Base-by-base conservation (phyloP, 352 stramenopile species). In the Phytophthora agathidicida region DNA sequence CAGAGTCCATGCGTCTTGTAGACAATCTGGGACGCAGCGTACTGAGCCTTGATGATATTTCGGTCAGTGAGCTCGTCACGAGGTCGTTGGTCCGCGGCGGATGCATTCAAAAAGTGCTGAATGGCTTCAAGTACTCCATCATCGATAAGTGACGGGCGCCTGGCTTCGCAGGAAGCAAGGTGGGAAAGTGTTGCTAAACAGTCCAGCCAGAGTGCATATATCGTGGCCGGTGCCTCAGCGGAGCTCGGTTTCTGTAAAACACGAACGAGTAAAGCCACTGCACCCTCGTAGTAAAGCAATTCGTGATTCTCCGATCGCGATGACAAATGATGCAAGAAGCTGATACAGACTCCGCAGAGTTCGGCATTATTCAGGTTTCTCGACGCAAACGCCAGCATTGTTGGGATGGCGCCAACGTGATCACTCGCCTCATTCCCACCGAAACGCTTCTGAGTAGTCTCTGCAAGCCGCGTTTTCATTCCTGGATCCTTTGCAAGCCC, bases 271-370 rank as follows among this genome's bases (percentile, higher is more conserved):
- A 92, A 47, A 4, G 68, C 66, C 10, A 88, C 77, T 1, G 73
- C 68, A 11, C 80, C 79, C 56, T 93, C 85, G 51, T 74, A 80
- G 56, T 73, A 94, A 8, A 94, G 64, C 11, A 82, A 55, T 1
- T 78, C 65, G 47, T 85, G 72, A 65, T 93, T 94, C 54, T 85
- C 75, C 0, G 51, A 26, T 11, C 78, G 75, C 0, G 79, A 83
- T n/a, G 85, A 89, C 6, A 93, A 61, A 16, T 94, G 77, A 19
- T 83, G 69, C 5, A 94, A 73, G 47, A 92, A 91, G 30, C 71
- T 76, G 26, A 94, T 65, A 33, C 80, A 88, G 11, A 83, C 70
- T 1, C 80, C 66, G 37, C 83, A 91, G 19, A 94, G 72, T 56
- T 91, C 80, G 24, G 74, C 68, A 49, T 87, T 73, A 7, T 60